Percentiles rank a stretch among this genome's conserved stretches.
These are phyloP conservation scores for Ettlia oleoabundans DNA, from an alignment of 139 green algal genomes.

Conservation along the genomic window DNA sequence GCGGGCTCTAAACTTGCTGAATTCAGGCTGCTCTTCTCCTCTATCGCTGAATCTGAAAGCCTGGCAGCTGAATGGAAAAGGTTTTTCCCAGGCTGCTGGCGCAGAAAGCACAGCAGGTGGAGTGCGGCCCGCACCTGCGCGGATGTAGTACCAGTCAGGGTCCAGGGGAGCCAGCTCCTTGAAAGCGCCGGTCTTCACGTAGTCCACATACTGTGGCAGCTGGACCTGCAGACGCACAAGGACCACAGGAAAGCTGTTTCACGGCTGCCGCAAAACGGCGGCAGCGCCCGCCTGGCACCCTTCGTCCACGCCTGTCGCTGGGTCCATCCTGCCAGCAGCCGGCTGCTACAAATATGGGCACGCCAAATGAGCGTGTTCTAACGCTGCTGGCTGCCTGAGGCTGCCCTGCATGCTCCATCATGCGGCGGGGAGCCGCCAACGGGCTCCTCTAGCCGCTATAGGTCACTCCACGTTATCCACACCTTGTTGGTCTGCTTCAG, in stretches of 20 bases:
- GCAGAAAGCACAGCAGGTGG: neutral
- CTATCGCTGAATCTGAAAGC: no score
- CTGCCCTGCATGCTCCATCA: neutral
- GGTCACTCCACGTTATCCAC: neutral
- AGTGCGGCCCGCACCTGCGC: conserved; percentile 73
- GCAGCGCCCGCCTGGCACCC: neutral
- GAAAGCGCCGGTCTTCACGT: conserved; percentile 95
- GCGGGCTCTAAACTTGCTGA: no score
- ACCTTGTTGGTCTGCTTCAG: conserved; percentile 98
- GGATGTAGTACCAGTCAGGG: conserved; percentile 99
- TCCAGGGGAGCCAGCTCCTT: conserved; percentile 98
- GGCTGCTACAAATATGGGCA: no score
- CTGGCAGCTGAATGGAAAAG: no score
- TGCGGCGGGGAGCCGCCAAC: neutral
- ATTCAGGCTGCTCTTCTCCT: no score
- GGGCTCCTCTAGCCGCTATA: neutral
- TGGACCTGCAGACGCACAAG: conserved; percentile 63
- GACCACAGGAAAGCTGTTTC: neutral
- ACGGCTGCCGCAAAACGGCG: neutral
- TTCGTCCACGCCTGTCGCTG: no score
- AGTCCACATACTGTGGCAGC: conserved; percentile 94
- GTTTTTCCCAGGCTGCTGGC: neutral
- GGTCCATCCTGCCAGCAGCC: no score
- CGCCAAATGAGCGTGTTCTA: no score
- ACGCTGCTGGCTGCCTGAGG: no score